These are phyloP conservation scores for Phytophthora citricola DNA, from an alignment of 352 stramenopile species.

Conservation along the genomic window DNA sequence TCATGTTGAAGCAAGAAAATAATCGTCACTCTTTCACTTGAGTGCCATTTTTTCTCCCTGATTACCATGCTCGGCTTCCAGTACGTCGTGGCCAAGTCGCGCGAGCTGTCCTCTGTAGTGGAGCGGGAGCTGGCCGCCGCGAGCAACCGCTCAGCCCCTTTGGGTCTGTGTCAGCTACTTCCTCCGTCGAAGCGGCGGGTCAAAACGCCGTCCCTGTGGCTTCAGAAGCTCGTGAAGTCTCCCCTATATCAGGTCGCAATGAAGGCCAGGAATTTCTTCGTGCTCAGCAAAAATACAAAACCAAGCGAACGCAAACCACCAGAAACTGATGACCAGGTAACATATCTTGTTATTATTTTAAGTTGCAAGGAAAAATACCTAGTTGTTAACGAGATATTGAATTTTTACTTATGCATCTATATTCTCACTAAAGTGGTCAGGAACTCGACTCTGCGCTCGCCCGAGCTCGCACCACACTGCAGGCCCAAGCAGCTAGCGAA, in stretches of 20 bases:
- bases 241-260: constrained; percentile 15
- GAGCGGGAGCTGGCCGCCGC: constrained; percentile 48
- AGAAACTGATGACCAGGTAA: constrained; percentile 57
- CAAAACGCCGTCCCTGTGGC: constrained; percentile 10
- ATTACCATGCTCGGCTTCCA: constrained; percentile 68
- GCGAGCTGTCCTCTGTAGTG: constrained; percentile 65
- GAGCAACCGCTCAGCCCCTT: constrained; percentile 22
- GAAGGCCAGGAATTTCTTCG: constrained; percentile 57
- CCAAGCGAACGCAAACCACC: constrained; percentile 43
- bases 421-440: constrained; percentile 49
- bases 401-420: constrained; percentile 12
- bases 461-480: constrained; percentile 50
- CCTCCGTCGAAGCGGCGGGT: constrained; percentile 15
- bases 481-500: constrained; percentile 70
- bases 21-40: no score
- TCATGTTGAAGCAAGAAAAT: no score
- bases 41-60: no score
- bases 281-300: constrained; percentile 42
- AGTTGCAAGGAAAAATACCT: constrained; percentile 2
- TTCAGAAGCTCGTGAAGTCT: constrained; percentile 2
- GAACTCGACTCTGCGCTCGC: constrained; percentile 51
- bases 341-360: background rate
- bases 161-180: background rate
- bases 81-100: constrained; percentile 82
- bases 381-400: constrained; percentile 24